phyloP scores from a whole-genome alignment of 352 stramenopile genomes.

The Globisporangium orthogonon region DNA sequence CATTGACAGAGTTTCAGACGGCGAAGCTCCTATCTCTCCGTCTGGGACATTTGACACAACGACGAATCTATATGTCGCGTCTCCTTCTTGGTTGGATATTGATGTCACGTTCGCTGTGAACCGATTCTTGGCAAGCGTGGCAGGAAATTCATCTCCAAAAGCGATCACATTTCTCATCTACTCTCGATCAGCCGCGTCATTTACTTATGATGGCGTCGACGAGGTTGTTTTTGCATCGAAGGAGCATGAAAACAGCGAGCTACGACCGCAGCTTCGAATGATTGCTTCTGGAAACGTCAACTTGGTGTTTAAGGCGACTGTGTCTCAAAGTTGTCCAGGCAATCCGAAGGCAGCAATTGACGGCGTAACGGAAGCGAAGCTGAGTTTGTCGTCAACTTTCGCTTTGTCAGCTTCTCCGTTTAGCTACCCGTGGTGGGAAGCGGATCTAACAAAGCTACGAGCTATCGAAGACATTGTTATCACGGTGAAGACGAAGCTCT shows the following conservation, averaged over 20 bases:
- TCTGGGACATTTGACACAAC: conserved; percentile 24
- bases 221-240: conserved; percentile 55
- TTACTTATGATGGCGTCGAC: conserved; percentile 44
- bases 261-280: conserved; percentile 36
- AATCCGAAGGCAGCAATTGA: conserved; percentile 48
- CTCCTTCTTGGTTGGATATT: conserved; percentile 52
- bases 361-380: conserved; percentile 21
- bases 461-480: conserved; percentile 49
- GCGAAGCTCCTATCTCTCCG: conserved; percentile 25
- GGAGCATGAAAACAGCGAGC: conserved; percentile 25
- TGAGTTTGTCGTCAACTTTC: conserved; percentile 37
- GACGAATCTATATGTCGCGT: conserved; percentile 30
- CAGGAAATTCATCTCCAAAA: conserved; percentile 13
- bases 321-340: conserved; percentile 41
- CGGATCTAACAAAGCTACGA: conserved; percentile 24
- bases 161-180: conserved; percentile 55
- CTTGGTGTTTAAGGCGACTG: conserved; percentile 21
- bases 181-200: conserved; percentile 27
- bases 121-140: conserved; percentile 24
- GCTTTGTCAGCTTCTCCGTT: conserved; percentile 38
- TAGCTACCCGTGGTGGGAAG: conserved; percentile 60
- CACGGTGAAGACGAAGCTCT: conserved; percentile 35
- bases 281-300: conserved; percentile 51
- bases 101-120: conserved; percentile 64
- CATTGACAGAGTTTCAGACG: conserved; percentile 16